Evolutionary conservation across 805 yeast genomes (phyloP).

Genomic region (Phaffomyces thermotolerans): DNA sequence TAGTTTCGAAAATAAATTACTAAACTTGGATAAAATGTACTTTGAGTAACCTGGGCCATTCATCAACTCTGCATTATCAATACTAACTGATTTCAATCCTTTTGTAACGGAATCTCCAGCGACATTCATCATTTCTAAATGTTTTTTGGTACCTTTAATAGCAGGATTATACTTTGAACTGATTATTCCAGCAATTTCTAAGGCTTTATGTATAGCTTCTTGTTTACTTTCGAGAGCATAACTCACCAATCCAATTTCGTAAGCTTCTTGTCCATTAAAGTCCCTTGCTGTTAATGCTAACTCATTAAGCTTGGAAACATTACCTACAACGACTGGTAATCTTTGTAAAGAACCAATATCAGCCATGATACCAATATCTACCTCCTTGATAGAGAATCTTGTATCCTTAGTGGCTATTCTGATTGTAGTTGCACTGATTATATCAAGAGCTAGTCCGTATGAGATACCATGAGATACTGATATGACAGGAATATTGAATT

Average conservation of each 20-base stretch:
- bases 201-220: constrained; percentile 43
- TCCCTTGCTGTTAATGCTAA: constrained; percentile 54
- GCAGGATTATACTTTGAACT: constrained; percentile 48
- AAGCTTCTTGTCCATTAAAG: constrained; percentile 50
- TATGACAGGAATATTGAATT: constrained; percentile 53
- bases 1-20: constrained; percentile 4
- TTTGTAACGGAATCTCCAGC: constrained; percentile 30
- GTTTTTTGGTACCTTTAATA: constrained; percentile 53
- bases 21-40: constrained; percentile 8
- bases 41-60: constrained; percentile 5
- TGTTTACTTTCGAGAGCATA: constrained; percentile 39
- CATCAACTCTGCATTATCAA: constrained; percentile 36
- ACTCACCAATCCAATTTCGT: constrained; percentile 46
- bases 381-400: constrained; percentile 55
- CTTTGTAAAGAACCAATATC: constrained; percentile 76
- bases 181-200: constrained; percentile 39
- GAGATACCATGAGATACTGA: constrained; percentile 57
- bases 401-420: constrained; percentile 49
- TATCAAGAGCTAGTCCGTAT: constrained; percentile 64
- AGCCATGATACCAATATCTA: constrained; percentile 67
- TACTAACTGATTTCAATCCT: constrained; percentile 48
- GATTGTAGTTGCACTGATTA: constrained; percentile 50
- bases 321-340: constrained; percentile 45
- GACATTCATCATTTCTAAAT: constrained; percentile 37
- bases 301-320: constrained; percentile 51